Evolutionary conservation across 2,329 filamentous ascomycete genomes (phyloP).

Genomic region (Talaromyces marneffei): DNA sequence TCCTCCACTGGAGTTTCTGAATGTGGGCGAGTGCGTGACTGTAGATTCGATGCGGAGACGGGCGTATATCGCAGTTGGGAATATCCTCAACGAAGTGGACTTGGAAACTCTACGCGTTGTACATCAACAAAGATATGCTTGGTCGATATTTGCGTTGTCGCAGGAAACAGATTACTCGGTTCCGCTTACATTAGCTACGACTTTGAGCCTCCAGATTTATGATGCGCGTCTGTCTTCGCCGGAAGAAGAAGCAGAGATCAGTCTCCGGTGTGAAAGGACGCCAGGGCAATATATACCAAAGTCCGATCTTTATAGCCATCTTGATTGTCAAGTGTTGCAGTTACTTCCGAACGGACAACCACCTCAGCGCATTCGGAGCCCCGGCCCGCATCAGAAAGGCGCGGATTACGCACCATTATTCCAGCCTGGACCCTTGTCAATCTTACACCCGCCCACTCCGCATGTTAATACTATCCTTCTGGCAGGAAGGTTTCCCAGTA

Average conservation of each 20-base stretch:
- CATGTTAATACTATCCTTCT: conserved; percentile 77
- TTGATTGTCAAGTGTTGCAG: conserved; percentile 29
- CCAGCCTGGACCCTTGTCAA: conserved; percentile 74
- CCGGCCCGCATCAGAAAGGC: conserved; percentile 29
- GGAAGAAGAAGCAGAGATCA: conserved; percentile 33
- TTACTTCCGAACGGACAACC: conserved; percentile 30
- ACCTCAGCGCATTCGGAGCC: conserved; percentile 35
- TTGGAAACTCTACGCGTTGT: conserved; percentile 65
- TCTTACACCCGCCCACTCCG: conserved; percentile 65
- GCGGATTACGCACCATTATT: conserved; percentile 63
- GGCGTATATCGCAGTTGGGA: conserved; percentile 76
- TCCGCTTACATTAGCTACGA: conserved; percentile 79
- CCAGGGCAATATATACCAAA: conserved; percentile 22
- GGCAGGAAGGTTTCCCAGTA: conserved; percentile 79
- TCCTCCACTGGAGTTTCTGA: conserved; percentile 32
- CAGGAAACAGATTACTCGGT: conserved; percentile 56
- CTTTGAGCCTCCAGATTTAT: conserved; percentile 72
- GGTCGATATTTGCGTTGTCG: conserved; percentile 77
- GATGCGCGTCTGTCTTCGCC: conserved; percentile 55
- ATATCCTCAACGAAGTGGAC: conserved; percentile 74
- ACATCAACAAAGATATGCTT: conserved; percentile 67
- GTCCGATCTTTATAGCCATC: conserved; percentile 27
- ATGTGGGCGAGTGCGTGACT: conserved; percentile 73
- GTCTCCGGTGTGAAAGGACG: conserved; percentile 29
- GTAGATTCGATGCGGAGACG: conserved; percentile 62